Conservation (phyloP, 2,329 filamentous ascomycete genomes). For the Pyrenophora teres region DNA sequence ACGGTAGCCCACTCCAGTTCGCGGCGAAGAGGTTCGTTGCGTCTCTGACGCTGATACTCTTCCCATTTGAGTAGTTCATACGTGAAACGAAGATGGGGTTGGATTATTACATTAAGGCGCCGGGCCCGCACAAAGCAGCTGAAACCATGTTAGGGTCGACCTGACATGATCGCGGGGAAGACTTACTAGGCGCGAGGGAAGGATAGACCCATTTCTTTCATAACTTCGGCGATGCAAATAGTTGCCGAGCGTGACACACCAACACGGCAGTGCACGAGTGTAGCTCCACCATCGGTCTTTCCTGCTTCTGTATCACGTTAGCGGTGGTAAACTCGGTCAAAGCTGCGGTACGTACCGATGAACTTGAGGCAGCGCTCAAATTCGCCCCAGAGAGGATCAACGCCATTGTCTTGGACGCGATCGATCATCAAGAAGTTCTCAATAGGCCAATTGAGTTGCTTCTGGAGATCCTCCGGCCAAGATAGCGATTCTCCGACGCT, state of each 20-base stretch:
- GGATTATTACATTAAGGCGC: slow-evolving; percentile 95
- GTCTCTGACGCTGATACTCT: slow-evolving; percentile 68
- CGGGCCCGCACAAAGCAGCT: slow-evolving; percentile 90
- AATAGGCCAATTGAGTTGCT: slow-evolving; percentile 67
- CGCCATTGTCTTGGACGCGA: slow-evolving; percentile 93
- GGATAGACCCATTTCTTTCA: slow-evolving; percentile 78
- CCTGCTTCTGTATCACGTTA: slow-evolving; percentile 69
- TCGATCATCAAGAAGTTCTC: slow-evolving; percentile 83
- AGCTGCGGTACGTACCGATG: slow-evolving; percentile 70
- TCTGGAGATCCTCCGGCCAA: slow-evolving; percentile 72
- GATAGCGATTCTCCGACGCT: slow-evolving; percentile 88
- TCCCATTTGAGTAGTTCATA: slow-evolving; percentile 97
- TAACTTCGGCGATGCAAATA: slow-evolving; percentile 98
- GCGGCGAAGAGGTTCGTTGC: slow-evolving; percentile 63
- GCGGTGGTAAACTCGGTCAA: background rate
- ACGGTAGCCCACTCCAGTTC: slow-evolving; percentile 93
- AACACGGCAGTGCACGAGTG: slow-evolving; percentile 93
- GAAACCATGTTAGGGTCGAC: slow-evolving; percentile 11
- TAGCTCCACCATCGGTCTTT: slow-evolving; percentile 75
- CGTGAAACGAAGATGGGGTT: slow-evolving; percentile 91
- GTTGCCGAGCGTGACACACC: slow-evolving; percentile 95
- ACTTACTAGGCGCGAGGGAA: slow-evolving; percentile 85
- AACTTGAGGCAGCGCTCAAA: slow-evolving; percentile 87
- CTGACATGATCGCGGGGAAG: background rate
- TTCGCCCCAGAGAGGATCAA: slow-evolving; percentile 85